A percentile compares a stretch with the other conserved stretches of the same genome.
Conservation (phyloP, 768 basidiomycete species). For the Rhodotorula kratochvilovae region DNA sequence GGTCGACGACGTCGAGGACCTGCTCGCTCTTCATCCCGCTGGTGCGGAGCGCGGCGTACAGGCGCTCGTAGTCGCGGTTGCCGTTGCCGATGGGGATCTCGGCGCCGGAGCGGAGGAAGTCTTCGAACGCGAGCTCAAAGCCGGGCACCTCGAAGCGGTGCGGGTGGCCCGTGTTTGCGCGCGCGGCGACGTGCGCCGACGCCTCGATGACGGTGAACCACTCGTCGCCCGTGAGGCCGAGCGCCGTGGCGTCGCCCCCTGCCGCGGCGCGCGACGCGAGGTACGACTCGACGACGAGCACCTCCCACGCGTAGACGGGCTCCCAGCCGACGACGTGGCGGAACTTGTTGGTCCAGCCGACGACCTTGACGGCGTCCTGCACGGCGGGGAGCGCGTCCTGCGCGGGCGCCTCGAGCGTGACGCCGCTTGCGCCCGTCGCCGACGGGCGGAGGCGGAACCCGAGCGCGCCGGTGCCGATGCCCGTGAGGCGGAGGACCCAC, state of each 20-base stretch:
- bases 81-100: slow-evolving; percentile 6
- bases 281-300: slow-evolving; percentile 26
- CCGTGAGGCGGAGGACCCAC: slow-evolving; percentile 5
- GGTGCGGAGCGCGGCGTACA: slow-evolving; percentile 14
- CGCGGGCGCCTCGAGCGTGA: background rate
- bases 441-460: background rate
- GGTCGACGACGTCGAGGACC: slow-evolving; percentile 9
- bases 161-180: background rate
- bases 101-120: slow-evolving; percentile 34
- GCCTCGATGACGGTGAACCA: slow-evolving; percentile 36
- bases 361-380: slow-evolving; percentile 5
- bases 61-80: slow-evolving; percentile 15
- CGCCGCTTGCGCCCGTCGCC: background rate
- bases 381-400: background rate
- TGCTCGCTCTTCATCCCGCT: slow-evolving; percentile 1
- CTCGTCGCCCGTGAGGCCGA: slow-evolving; percentile 11
- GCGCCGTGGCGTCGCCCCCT: background rate
- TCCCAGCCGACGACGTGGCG: slow-evolving; percentile 8
- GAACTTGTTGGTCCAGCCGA: slow-evolving; percentile 15
- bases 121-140: slow-evolving; percentile 34
- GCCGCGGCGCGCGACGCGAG: background rate
- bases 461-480: slow-evolving; percentile 9
- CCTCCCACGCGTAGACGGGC: background rate
- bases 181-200: slow-evolving; percentile 13
- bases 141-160: slow-evolving; percentile 27